Base-by-base conservation (phyloP, 192 early-diverging fungal species). In the Coemansia aciculifera region DNA sequence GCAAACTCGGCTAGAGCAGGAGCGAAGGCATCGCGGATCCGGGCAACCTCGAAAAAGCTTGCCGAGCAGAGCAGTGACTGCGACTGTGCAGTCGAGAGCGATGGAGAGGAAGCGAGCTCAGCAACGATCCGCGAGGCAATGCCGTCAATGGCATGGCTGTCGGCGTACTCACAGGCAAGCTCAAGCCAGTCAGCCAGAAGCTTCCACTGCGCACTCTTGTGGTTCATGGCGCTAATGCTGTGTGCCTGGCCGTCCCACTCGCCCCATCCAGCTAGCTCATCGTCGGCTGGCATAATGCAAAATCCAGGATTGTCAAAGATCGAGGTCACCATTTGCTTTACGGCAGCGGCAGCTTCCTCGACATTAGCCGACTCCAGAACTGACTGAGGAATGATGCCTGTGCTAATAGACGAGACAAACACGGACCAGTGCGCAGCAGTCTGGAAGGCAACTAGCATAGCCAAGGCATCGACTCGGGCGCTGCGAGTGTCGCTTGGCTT, bases 191-290 rank as follows among this genome's bases (percentile, higher is more conserved):
- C 76, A 19, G 66, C 36, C 46, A 83, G 63, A 44, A 83, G 64
- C 49, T 43, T 52, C 75, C 76, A 83, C 46, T 74, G 76, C 21
- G 76, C 81, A 5, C 43, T 63, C 11, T 56, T 51, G 37, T 15
- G 29, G 67, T 83, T 83, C 17, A 40, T 36, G 0, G 10, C 52
- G 36, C 24, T n/a, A 19, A 83, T 83, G 17, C 42, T 72, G 46
- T 71, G 69, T 24, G 76, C 63, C 44, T 75, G 81, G 3, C 81
- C 76, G 38, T 83, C 72, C 81, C 81, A 83, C 32, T 59, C 23
- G 5, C 27, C 64, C 76, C 76, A 72, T 0, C 70, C 70, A 34
- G 39, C 67, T 13, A 15, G 7, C 27, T 34, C 32, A 5, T 27
- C 59, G 23, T 57, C 54, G 38, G 15, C 51, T 23, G 59, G 59